Evolutionary conservation across 2,329 filamentous ascomycete species (phyloP).

Genomic region (Alternaria brassicae): DNA sequence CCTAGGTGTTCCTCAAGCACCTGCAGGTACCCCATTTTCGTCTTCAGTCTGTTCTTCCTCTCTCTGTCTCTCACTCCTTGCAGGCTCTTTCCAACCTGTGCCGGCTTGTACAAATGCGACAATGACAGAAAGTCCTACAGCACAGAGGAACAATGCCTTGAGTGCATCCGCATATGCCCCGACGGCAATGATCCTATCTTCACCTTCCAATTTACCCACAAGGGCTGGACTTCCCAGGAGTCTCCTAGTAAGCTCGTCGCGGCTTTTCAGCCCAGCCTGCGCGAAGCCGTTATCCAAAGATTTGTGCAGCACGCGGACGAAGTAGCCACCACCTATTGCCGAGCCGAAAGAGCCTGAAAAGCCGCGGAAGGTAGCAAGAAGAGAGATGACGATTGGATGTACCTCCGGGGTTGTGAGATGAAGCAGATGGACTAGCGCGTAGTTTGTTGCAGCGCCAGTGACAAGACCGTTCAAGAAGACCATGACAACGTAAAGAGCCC

Average conservation of each 20-base stretch:
- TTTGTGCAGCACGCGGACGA: slow-evolving; percentile 66
- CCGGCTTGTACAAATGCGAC: slow-evolving; percentile 64
- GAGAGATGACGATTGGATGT: slow-evolving; percentile 77
- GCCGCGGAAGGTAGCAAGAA: slow-evolving; percentile 80
- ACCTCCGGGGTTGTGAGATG: slow-evolving; percentile 71
- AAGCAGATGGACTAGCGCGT: slow-evolving; percentile 79
- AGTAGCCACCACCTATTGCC: slow-evolving; percentile 79
- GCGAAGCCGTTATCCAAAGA: slow-evolving; percentile 66
- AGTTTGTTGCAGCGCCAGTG: slow-evolving; percentile 78
- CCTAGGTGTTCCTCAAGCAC: slow-evolving; percentile 16
- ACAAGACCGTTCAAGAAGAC: slow-evolving; percentile 75
- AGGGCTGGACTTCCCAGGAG: slow-evolving; percentile 66
- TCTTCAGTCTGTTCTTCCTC: slow-evolving; percentile 30
- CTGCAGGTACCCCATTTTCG: slow-evolving; percentile 31
- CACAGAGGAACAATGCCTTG: slow-evolving; percentile 61
- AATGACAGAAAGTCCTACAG: slow-evolving; percentile 57
- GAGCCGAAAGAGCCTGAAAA: slow-evolving; percentile 84
- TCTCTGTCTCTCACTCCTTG: slow-evolving; percentile 23
- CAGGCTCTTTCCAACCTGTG: slow-evolving; percentile 61
- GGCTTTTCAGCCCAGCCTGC: slow-evolving; percentile 49
- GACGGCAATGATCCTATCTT: slow-evolving; percentile 61
- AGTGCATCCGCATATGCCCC: slow-evolving; percentile 63
- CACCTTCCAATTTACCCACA: slow-evolving; percentile 58
- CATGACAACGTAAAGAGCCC: slow-evolving; percentile 63
- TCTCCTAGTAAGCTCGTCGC: slow-evolving; percentile 59